Base-by-base conservation (phyloP, 129 eudicot genomes). In the Flaveria bidentis region DNA sequence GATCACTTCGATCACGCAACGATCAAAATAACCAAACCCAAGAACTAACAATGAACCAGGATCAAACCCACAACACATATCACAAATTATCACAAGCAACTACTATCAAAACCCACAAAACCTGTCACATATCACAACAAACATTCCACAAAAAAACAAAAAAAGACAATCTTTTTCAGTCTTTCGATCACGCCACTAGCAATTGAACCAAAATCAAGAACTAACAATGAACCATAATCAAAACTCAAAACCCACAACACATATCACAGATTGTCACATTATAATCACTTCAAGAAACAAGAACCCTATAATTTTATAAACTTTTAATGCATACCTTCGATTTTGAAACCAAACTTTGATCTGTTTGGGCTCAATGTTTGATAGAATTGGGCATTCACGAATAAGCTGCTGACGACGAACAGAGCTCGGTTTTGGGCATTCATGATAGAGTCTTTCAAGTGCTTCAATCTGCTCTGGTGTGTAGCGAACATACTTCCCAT, bases 301-400 rank as follows among this genome's bases (percentile, higher is more conserved):
- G 44, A 33, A 17, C 16, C 0, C 4, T 20, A 41, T 22, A 9
- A 14, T 0, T 23, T 46, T 49, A 5, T 11, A 22, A 20, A 72
- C 46, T 4, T 25, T 22, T 22, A 65, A 4, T 20, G 33, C 45
- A 14, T 73, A 82, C 88, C 88, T 85, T 62, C 86, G 76, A 72
- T 82, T 78, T 50, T 74, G 85, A 67, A 82, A 85, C 88, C 86
- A 85, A 71, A 82, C 79, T 57, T 78, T 82, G 73, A 85, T 82
- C 50, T 85, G 86, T 53, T 78, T 75, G 6, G 85, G 76, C 12
- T 85, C 86, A 61, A 85, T 75, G 73, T 58, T 71, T 6, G 84
- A 81, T 7, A 85, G 70, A 71, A 74, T 78, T 2, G 81, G 85
- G 82, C 76, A 70, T 50, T 85, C 86, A n/a, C 72, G 75, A 56